Base-by-base conservation (phyloP, 345 rosid species). In the Sonneratia alba region DNA sequence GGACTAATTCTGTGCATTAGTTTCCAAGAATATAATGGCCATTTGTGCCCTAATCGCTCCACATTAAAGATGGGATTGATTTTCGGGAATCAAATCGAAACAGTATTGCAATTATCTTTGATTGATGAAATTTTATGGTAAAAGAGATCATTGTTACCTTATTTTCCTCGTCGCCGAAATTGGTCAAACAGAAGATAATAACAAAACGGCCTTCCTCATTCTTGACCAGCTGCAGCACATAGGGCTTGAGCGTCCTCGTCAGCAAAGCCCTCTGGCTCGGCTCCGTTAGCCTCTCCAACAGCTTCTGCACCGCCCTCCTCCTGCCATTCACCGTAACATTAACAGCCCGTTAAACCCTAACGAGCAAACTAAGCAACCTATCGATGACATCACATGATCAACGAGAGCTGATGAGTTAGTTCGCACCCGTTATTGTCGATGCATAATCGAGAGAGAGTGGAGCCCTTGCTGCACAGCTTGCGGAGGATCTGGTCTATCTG, bases 351-450 rank as follows among this genome's bases (percentile, higher is more conserved):
- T 16, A 53, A 71, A 7, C 12, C 37, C 32, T 47, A 61, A 69
- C 14, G 14, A 48, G 3, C 48, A 10, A 13, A 55, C 32, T 18
- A 3, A 16, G 32, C 36, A 42, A 36, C 34, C 10, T n/a, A n/a
- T n/a, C n/a, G n/a, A n/a, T n/a, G n/a, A n/a, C n/a, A n/a, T n/a
- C n/a, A n/a, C 18, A 42, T 36, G 40, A 14, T 19, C 15, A 9
- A 14, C 3, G 59, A 15, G 22, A 14, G 19, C 36, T 32, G 49
- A 63, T 19, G 36, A 21, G 10, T 18, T 16, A 9, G 45, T 45
- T 66, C 66, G 69, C 82, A 92, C 98, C 98, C 96, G 61, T 81
- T 72, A 10, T 36, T 3, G 77, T 81, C 73, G 53, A 75, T 79
- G 77, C 92, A 92, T 61, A 90, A 79, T n/a, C 62, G 65, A 36